Evolutionary conservation across 768 basidiomycete genomes (phyloP), one percentile per base, ranked within the genome.

Genomic region (Boletus vinaceobasis): DNA sequence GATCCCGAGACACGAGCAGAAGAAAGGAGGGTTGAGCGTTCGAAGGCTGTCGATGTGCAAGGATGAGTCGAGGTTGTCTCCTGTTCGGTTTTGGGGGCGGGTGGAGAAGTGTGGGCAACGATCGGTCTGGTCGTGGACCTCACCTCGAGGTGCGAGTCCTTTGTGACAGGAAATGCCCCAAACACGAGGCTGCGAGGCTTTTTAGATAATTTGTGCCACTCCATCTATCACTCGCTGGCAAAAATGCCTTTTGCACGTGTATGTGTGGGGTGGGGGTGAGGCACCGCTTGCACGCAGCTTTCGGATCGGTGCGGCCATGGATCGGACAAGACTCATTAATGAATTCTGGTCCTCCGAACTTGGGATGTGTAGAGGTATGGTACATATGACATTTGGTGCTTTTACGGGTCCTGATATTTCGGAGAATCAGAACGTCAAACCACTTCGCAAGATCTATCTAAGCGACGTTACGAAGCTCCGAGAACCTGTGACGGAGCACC

Each of bases 171-270:
- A 35, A 69, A 70, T 42, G 60, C 63, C 38, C 43, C 42, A 13
- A 56, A 59, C 68, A 68, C 56, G 68, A 70, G 68, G 68, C 57
- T 50, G 52, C 56, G 4, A 61, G 46, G 48, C 42, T 0, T 52
- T 65, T 69, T 69, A 60, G 66, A 67, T 70, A 64, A 70, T 57
- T 55, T 42, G 47, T 56, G 57, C 42, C 59, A 43, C 54, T 36
- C 53, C 42, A 35, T 57, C 50, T 50, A 62, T 67, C 60, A 38
- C 43, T 54, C 43, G 55, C 43, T 31, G 55, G 56, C 50, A 43
- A 48, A 63, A 64, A 67, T 52, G 59, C 48, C 43, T 56, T 64
- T 53, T 57, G 33, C 63, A 65, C 63, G 63, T 65, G 63, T 56
- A 43, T 17, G 54, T 39, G 43, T 52, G 45, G 23, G 47, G 46